A percentile compares a stretch with the other conserved stretches of the same genome.
Evolutionary conservation across 2,329 filamentous ascomycete genomes (phyloP).

Genomic region (Coniochaeta sp.): DNA sequence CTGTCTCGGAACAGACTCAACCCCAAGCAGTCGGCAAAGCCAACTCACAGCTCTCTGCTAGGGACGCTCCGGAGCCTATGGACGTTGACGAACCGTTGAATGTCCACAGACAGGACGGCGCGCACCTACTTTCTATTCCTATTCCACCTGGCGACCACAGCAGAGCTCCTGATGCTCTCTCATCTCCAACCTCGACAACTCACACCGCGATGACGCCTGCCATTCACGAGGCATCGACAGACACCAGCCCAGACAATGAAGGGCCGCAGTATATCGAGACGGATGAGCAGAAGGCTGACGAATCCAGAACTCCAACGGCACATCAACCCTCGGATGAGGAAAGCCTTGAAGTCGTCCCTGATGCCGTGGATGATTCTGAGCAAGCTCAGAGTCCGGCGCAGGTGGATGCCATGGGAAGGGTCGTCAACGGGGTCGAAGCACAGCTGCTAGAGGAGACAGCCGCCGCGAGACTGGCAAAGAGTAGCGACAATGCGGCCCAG

Average conservation of each 20-base stretch:
- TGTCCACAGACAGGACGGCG: constrained; percentile 19
- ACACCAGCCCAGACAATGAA: constrained; percentile 68
- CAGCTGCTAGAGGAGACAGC: constrained; percentile 36
- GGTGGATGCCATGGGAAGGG: constrained; percentile 8
- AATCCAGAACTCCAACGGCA: constrained; percentile 23
- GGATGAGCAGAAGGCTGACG: constrained; percentile 33
- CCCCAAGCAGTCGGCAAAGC: not conserved
- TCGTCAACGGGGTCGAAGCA: constrained; percentile 30
- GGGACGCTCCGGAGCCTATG: constrained; percentile 3
- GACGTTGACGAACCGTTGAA: constrained; percentile 12
- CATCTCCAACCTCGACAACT: constrained; percentile 58
- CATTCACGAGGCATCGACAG: constrained; percentile 59
- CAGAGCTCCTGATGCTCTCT: constrained; percentile 35
- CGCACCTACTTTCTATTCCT: constrained; percentile 25
- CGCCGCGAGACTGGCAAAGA: constrained; percentile 12
- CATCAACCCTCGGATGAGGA: constrained; percentile 10
- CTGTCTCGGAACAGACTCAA: not conserved
- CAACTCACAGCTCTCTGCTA: not conserved
- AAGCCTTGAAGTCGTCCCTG: constrained; percentile 10
- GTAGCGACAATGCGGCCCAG: not conserved
- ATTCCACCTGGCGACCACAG: constrained; percentile 24
- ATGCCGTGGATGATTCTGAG: not conserved
- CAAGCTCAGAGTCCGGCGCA: not conserved
- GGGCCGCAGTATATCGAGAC: constrained; percentile 46
- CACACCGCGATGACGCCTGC: constrained; percentile 68